These are phyloP conservation scores for Penicillium aurantiogriseum DNA, from an alignment of 2,329 filamentous ascomycete genomes.

Conservation along the genomic window DNA sequence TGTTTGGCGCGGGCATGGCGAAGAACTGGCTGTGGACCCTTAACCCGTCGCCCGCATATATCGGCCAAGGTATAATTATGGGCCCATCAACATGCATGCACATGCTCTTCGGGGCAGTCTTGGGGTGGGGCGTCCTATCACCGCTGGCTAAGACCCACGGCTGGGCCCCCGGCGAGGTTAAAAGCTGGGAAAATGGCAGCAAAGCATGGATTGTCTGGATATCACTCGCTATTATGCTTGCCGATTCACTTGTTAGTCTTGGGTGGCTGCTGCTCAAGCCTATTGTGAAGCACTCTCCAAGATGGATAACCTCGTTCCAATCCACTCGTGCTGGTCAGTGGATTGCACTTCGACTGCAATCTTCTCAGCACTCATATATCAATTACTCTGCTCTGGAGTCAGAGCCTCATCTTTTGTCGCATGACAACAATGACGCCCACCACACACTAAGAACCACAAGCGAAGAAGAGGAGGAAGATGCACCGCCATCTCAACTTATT, in stretches of 20 bases:
- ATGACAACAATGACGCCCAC: conserved; percentile 4
- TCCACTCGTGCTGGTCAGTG: conserved; percentile 30
- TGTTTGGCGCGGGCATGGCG: conserved; percentile 75
- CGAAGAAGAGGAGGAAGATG: conserved; percentile 64
- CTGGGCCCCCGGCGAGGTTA: conserved; percentile 85
- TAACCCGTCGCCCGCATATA: conserved; percentile 94
- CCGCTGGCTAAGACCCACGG: conserved; percentile 80
- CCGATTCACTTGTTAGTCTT: conserved; percentile 85
- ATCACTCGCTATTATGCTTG: conserved; percentile 93
- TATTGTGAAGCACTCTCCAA: conserved; percentile 50
- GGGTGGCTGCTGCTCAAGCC: conserved; percentile 72
- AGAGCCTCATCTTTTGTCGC: conserved; percentile 1
- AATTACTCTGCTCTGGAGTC: conserved; percentile 32
- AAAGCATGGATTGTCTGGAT: conserved; percentile 99
- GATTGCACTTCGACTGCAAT: conserved; percentile 24
- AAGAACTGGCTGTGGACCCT: conserved; percentile 89
- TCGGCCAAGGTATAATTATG: conserved; percentile 98
- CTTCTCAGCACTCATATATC: conserved; percentile 27
- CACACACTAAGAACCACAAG: neutral
- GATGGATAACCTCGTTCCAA: conserved; percentile 30
- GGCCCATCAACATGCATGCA: conserved; percentile 90
- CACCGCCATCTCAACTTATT: conserved; percentile 79
- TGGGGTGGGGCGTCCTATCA: conserved; percentile 89
- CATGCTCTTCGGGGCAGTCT: conserved; percentile 84
- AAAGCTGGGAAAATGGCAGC: conserved; percentile 86